Percentiles rank a stretch among this genome's conserved stretches.
These are phyloP conservation scores for Pythium aphanidermatum DNA, from an alignment of 352 stramenopile species.

Conservation along the genomic window DNA sequence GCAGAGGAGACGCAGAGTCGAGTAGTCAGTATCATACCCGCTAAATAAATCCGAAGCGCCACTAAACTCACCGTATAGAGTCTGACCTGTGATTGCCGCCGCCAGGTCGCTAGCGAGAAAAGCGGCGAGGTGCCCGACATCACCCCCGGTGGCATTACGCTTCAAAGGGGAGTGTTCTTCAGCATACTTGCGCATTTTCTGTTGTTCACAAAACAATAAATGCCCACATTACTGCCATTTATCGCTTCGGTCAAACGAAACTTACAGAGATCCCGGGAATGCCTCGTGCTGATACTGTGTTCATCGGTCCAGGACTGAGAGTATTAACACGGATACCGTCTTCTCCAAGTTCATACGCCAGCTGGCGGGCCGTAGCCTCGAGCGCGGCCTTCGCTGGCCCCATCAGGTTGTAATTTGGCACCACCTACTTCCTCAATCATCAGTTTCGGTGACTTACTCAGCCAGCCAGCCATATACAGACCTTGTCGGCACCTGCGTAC, in stretches of 20 bases:
- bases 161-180: slow-evolving; percentile 54
- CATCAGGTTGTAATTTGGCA: slow-evolving; percentile 92
- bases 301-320: slow-evolving; percentile 86
- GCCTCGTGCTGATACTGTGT: slow-evolving; percentile 86
- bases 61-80: slow-evolving; percentile 64
- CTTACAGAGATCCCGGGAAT: slow-evolving; percentile 83
- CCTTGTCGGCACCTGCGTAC: slow-evolving; percentile 76
- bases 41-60: not conserved
- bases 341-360: slow-evolving; percentile 76
- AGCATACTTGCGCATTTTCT: slow-evolving; percentile 81
- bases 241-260: too few relatives aligned
- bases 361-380: slow-evolving; percentile 72
- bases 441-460: not conserved
- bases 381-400: slow-evolving; percentile 88
- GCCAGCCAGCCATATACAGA: slow-evolving; percentile 1
- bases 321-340: slow-evolving; percentile 87
- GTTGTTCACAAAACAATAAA: not conserved
- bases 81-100: slow-evolving; percentile 85
- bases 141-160: slow-evolving; percentile 56
- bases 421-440: slow-evolving; percentile 27
- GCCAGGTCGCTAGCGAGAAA: slow-evolving; percentile 78
- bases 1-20: slow-evolving; percentile 1
- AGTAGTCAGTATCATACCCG: not conserved
- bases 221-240: too few relatives aligned
- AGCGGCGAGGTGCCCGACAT: slow-evolving; percentile 74